Conservation (phyloP, 2,329 filamentous ascomycete species). For the Botrytis byssoidea region DNA sequence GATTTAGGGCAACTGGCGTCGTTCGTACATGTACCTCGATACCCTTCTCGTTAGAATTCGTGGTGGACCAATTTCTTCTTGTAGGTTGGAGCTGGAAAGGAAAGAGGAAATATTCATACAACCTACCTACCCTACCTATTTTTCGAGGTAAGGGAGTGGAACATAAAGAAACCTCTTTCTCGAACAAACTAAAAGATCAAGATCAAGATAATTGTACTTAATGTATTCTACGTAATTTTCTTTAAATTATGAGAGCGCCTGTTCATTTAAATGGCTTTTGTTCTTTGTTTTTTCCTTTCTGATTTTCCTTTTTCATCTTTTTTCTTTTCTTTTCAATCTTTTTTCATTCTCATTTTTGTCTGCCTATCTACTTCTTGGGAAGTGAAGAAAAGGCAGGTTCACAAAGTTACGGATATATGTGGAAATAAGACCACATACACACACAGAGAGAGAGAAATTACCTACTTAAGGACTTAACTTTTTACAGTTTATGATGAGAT, state of each 20-base stretch:
- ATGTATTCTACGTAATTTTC: conserved; percentile 36
- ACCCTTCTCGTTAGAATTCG: neutral
- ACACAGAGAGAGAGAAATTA: conserved; percentile 6
- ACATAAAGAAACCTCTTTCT: conserved; percentile 8
- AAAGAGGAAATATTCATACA: conserved; percentile 4
- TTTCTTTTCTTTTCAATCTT: neutral
- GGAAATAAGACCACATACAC: neutral
- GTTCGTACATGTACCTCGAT: conserved; percentile 8
- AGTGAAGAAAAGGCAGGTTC: neutral
- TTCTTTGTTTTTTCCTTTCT: neutral
- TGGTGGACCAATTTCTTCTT: conserved; percentile 10
- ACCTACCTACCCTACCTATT: neutral
- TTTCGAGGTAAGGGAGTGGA: conserved; percentile 10
- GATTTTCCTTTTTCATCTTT: neutral
- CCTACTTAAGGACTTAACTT: neutral
- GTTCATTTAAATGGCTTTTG: neutral
- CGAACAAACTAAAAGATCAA: conserved; percentile 6
- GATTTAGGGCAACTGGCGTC: conserved; percentile 9
- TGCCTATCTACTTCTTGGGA: neutral
- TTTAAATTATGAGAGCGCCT: neutral
- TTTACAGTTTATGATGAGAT: conserved; percentile 18
- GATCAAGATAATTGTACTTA: conserved; percentile 27
- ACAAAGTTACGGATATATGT: conserved; percentile 8
- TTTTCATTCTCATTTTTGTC: neutral
- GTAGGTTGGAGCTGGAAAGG: conserved; percentile 7